Conservation (phyloP, 2,329 filamentous ascomycete species). For the Claviceps lovelessii region DNA sequence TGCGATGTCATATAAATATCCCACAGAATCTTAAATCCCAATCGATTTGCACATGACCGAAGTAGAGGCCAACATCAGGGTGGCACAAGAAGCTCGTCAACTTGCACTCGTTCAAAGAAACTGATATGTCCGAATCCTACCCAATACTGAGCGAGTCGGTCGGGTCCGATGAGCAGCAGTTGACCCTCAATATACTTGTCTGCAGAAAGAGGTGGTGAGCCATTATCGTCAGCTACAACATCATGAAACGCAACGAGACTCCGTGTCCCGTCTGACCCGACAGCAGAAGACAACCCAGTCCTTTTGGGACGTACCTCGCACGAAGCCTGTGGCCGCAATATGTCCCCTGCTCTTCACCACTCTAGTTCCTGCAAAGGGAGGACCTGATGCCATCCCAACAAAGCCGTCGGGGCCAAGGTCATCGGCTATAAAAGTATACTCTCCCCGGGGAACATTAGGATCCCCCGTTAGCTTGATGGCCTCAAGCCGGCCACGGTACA, state of each 20-base stretch:
- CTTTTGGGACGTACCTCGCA: constrained; percentile 43
- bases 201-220: constrained; percentile 18
- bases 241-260: too few species aligned
- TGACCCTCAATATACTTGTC: constrained; percentile 63
- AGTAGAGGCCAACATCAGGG: constrained; percentile 6
- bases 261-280: too few species aligned
- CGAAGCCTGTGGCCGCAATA: constrained; percentile 59
- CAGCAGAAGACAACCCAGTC: not conserved
- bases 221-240: not conserved
- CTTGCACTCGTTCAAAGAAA: constrained; percentile 45
- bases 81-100: constrained; percentile 33
- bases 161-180: constrained; percentile 63
- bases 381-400: constrained; percentile 48
- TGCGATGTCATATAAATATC: too few species aligned
- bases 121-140: constrained; percentile 45
- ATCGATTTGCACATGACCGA: too few species aligned
- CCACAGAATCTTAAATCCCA: too few species aligned
- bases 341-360: constrained; percentile 65
- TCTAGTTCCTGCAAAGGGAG: constrained; percentile 57
- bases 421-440: constrained; percentile 66
- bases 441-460: constrained; percentile 73
- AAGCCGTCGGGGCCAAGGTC: constrained; percentile 58
- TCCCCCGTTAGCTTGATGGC: constrained; percentile 90
- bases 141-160: constrained; percentile 75
- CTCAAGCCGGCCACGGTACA: constrained; percentile 55